Evolutionary conservation across 2,329 filamentous ascomycete species (phyloP).

Genomic region (Lasiodiplodia sp.): DNA sequence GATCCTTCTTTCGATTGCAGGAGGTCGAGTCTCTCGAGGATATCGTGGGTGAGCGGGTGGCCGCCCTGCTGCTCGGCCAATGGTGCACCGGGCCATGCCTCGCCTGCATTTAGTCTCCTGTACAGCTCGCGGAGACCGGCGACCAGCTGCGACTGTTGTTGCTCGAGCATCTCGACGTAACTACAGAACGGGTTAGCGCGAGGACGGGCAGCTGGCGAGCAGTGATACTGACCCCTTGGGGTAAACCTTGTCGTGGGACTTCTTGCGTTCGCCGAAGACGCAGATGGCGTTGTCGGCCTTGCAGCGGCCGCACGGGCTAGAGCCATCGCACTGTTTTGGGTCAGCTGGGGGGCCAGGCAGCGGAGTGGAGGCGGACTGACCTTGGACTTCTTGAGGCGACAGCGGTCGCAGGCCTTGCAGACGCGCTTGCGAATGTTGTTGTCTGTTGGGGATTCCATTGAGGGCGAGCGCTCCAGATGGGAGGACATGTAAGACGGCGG

Average conservation of each 20-base stretch:
- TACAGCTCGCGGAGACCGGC: conserved; percentile 68
- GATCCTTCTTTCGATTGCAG: conserved; percentile 60
- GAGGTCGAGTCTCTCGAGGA: conserved; percentile 65
- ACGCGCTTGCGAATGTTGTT: conserved; percentile 66
- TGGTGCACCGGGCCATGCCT: conserved; percentile 63
- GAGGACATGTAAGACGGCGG: conserved; percentile 21
- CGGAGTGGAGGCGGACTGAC: conserved; percentile 44
- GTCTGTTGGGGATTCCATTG: conserved; percentile 49
- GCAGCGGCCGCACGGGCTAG: conserved; percentile 67
- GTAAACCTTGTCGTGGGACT: conserved; percentile 71
- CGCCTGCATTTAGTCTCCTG: conserved; percentile 57
- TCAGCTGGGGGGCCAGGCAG: conserved; percentile 31
- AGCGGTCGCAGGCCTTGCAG: conserved; percentile 72
- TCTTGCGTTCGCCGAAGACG: conserved; percentile 70
- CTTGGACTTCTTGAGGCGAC: conserved; percentile 72
- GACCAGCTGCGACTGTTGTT: conserved; percentile 69
- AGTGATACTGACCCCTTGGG: conserved; percentile 65
- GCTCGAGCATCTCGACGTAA: conserved; percentile 72
- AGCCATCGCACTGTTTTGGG: conserved; percentile 63
- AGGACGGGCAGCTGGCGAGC: conserved; percentile 32
- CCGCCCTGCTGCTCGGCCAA: conserved; percentile 61
- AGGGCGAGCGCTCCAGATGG: conserved; percentile 40
- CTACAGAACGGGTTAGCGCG: conserved; percentile 41
- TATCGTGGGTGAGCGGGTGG: conserved; percentile 69
- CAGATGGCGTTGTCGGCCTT: conserved; percentile 70